Conservation (phyloP, 2,329 filamentous ascomycete species). For the Colletotrichum graminicola region DNA sequence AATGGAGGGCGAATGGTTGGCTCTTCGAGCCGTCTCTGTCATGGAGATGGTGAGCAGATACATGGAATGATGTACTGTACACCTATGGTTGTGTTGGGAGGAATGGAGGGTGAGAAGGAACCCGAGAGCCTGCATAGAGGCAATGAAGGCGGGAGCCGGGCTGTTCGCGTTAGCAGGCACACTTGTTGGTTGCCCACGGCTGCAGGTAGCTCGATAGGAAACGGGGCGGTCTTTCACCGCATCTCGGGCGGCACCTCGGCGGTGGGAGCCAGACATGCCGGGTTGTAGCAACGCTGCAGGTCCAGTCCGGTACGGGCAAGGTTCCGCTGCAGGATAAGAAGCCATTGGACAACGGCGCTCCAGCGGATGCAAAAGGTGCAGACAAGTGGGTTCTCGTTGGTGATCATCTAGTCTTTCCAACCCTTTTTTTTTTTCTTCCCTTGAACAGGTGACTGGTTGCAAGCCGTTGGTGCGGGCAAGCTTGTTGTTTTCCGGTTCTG, state of each 20-base stretch:
- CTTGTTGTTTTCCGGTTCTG: slow-evolving; percentile 2
- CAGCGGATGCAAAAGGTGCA: slow-evolving; percentile 29
- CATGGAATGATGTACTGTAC: slow-evolving; percentile 27
- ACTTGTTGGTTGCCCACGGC: slow-evolving; percentile 22
- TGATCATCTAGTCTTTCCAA: slow-evolving; percentile 25
- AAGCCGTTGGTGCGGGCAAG: not conserved
- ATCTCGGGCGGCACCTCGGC: slow-evolving; percentile 36
- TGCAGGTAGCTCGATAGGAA: slow-evolving; percentile 4
- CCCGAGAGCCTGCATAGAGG: slow-evolving; percentile 5
- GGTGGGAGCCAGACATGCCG: slow-evolving; percentile 35
- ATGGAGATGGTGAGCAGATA: slow-evolving; percentile 27
- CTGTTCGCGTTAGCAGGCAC: slow-evolving; percentile 12
- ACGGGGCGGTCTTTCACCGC: slow-evolving; percentile 39
- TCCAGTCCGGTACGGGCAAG: slow-evolving; percentile 37
- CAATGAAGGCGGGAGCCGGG: slow-evolving; percentile 14
- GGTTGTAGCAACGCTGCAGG: slow-evolving; percentile 36
- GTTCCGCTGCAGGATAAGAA: slow-evolving; percentile 23
- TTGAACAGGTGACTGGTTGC: slow-evolving; percentile 9
- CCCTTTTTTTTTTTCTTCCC: not conserved
- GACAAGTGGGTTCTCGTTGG: slow-evolving; percentile 25
- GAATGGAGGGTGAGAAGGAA: not conserved
- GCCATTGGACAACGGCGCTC: slow-evolving; percentile 33
- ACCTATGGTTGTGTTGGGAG: slow-evolving; percentile 6
- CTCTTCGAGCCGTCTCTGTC: slow-evolving; percentile 22
- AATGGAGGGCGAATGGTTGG: slow-evolving; percentile 27